A percentile compares a stretch with the other conserved stretches of the same genome.
phyloP scores from a whole-genome alignment of 305 asterid species.

The Solanum hybrid region DNA sequence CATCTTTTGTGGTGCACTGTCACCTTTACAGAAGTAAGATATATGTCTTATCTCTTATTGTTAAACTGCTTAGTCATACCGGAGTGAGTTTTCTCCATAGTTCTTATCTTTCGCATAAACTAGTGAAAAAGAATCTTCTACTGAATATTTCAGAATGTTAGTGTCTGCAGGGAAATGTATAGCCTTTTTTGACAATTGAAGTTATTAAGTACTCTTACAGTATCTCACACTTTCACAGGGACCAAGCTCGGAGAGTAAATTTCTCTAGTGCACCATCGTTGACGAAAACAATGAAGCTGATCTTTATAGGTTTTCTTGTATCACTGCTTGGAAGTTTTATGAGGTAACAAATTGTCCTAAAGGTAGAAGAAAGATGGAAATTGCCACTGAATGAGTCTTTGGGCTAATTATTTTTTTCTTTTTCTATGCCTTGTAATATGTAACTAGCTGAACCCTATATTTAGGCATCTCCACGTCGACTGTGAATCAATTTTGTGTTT shows the following conservation, averaged over 20 bases:
- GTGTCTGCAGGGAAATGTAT: neutral
- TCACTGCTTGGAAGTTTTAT: slow-evolving; percentile 18
- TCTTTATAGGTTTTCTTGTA: slow-evolving; percentile 24
- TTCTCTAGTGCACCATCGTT: slow-evolving; percentile 54
- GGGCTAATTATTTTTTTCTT: neutral
- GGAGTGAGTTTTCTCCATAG: neutral
- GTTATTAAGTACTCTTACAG: neutral
- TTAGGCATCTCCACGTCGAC: neutral
- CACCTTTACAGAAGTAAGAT: slow-evolving; percentile 66
- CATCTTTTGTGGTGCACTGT: slow-evolving; percentile 69
- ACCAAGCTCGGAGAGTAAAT: slow-evolving; percentile 49
- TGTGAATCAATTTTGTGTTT: neutral
- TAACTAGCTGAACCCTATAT: neutral
- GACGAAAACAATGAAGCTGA: slow-evolving; percentile 7
- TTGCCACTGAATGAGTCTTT: neutral
- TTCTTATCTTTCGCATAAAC: neutral
- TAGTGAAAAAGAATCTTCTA: neutral
- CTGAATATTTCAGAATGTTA: neutral
- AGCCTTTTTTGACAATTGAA: neutral
- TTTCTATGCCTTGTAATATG: neutral
- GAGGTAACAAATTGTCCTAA: slow-evolving; percentile 1
- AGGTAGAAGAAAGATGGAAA: neutral
- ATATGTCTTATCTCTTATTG: neutral
- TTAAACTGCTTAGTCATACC: neutral
- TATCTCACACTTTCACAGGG: slow-evolving; percentile 37